Conservation (phyloP, 2,329 filamentous ascomycete genomes). For the Fusarium protoensiforme region DNA sequence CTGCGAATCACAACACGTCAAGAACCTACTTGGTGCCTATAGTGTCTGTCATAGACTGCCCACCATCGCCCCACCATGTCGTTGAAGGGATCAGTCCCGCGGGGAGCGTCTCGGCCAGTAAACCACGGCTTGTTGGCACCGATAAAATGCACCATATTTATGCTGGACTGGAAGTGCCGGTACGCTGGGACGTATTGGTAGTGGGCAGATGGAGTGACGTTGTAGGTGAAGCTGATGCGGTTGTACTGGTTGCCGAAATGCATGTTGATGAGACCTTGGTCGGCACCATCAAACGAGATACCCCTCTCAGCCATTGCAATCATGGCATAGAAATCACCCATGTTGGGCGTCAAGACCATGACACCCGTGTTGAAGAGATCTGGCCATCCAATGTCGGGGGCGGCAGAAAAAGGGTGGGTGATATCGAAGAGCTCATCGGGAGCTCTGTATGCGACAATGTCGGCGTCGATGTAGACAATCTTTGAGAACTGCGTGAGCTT, state of each 20-base stretch:
- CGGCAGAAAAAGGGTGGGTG: slow-evolving; percentile 71
- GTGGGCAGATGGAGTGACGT: slow-evolving; percentile 94
- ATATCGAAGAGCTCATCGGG: slow-evolving; percentile 91
- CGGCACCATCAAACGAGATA: slow-evolving; percentile 95
- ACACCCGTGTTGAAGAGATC: slow-evolving; percentile 98
- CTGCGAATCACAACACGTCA: background rate
- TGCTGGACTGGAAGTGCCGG: slow-evolving; percentile 88
- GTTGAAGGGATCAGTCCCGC: slow-evolving; percentile 74
- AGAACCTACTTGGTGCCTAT: slow-evolving; percentile 64
- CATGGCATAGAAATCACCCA: slow-evolving; percentile 89
- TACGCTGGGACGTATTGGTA: slow-evolving; percentile 99
- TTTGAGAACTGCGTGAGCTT: slow-evolving; percentile 88
- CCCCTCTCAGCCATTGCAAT: slow-evolving; percentile 85
- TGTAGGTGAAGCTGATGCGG: slow-evolving; percentile 93
- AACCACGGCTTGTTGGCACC: slow-evolving; percentile 92
- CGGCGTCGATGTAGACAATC: slow-evolving; percentile 95
- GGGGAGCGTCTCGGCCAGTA: slow-evolving; percentile 65
- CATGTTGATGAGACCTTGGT: slow-evolving; percentile 95
- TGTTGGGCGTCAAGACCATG: slow-evolving; percentile 88
- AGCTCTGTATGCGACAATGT: slow-evolving; percentile 89
- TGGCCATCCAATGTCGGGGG: slow-evolving; percentile 97
- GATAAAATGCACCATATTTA: slow-evolving; percentile 95
- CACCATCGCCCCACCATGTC: slow-evolving; percentile 92
- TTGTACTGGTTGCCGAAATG: slow-evolving; percentile 88
- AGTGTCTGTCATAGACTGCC: slow-evolving; percentile 92